Base-by-base conservation (phyloP, 768 basidiomycete genomes). In the Hypholoma fasciculare region DNA sequence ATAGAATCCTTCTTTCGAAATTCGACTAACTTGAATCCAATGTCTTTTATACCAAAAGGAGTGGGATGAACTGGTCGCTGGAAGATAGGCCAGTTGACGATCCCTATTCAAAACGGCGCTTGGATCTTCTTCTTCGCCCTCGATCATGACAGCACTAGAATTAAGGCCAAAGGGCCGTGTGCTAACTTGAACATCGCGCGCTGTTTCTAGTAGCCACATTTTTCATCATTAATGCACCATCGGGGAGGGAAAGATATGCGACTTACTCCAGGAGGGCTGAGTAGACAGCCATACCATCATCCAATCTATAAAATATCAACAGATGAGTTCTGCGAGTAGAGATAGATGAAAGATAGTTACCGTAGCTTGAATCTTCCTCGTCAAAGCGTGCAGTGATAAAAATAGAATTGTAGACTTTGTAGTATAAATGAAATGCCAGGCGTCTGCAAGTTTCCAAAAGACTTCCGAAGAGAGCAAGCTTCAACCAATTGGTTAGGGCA, bases 261-360 rank as follows among this genome's bases (percentile, higher is more conserved):
- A 71, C 83, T 64, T 59, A 81, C 78, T 71, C 85, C 85, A 89
- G n/a, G 79, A 73, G 17, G 84, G 78, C 42, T 84, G 83, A 52
- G 78, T 76, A 4, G 86, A 83, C 0, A 90, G 69, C 88, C 89
- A 91, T 40, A 78, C 71, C 79, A 89, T 80, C 64, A 90, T 77
- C 89, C 89, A 91, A 39, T 79, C 87, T 89, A 56, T 1, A 34
- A 9, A 26, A 39, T 39, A 49, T 34, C 30, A 44, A 36, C 43
- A 37, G 62, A 49, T 54, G 40, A 55, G 17, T 20, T 20, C 54
- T 49, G 53, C 54, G 30, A 58, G 23, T n/a, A 4, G 49, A 1
- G 16, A 54, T 16, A 34, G 43, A 23, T 37, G 8, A 30, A 44
- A 27, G 48, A 62, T 54, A 11, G 2, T 19, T 63, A 87, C 88